Conservation (phyloP, 441 rosid genomes). For the Cnidoscolus chayamansa region DNA sequence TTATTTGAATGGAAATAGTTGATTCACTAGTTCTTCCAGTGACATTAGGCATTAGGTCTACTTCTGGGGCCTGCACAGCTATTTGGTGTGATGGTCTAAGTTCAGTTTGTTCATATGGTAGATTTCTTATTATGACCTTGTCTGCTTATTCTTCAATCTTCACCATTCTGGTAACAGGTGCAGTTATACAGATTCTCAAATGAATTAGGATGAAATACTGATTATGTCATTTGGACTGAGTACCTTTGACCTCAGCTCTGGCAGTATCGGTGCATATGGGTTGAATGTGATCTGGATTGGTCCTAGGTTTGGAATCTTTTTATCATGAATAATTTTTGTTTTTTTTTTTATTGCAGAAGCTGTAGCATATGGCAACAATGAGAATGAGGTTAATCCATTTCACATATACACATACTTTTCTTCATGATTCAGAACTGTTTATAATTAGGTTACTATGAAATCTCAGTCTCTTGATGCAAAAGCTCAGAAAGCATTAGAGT, state of each 20-base stretch:
- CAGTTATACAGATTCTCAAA: neutral
- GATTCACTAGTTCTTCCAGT: neutral
- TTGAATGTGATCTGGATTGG: neutral
- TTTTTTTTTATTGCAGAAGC: slow-evolving; percentile 58
- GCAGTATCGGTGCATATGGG: neutral
- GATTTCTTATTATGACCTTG: neutral
- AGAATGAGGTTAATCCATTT: slow-evolving; percentile 51
- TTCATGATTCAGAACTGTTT: slow-evolving; percentile 6
- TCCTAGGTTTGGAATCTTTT: slow-evolving; percentile 12
- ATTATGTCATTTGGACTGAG: no score
- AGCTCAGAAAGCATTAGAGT: slow-evolving; percentile 79
- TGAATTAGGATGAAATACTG: neutral
- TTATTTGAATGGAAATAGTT: neutral
- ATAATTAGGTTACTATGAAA: slow-evolving; percentile 22
- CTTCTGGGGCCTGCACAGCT: neutral
- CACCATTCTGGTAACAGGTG: neutral
- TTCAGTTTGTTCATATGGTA: neutral
- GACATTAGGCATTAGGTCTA: neutral
- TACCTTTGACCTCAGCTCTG: neutral
- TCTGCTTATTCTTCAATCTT: neutral
- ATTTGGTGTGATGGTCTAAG: neutral
- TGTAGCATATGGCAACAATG: slow-evolving; percentile 61
- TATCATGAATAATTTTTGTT: neutral
- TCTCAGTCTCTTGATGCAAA: slow-evolving; percentile 66
- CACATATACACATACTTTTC: neutral